phyloP scores from a whole-genome alignment of 2,329 filamentous ascomycete species.

The Fusarium xyrophilum region DNA sequence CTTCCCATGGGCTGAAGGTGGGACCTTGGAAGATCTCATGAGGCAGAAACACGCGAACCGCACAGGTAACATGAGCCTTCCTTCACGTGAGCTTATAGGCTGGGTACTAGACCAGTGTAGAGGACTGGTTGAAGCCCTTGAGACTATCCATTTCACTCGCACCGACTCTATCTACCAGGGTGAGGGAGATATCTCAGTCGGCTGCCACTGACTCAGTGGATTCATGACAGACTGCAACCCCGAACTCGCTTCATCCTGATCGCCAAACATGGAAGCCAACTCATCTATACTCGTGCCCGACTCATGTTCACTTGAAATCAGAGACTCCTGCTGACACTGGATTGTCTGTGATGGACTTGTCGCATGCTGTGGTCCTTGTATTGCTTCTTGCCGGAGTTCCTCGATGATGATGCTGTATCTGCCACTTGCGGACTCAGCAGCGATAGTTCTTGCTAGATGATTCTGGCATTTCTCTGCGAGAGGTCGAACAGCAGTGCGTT shows the following conservation, averaged over 20 bases:
- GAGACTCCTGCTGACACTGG: not conserved
- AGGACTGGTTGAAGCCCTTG: not conserved
- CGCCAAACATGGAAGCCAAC: not conserved
- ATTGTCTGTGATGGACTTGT: not conserved
- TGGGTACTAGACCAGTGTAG: not conserved
- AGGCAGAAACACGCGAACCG: not conserved
- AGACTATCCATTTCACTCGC: not conserved
- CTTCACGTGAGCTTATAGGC: fast-evolving
- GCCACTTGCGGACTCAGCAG: constrained; percentile 7
- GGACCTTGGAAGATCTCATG: not conserved
- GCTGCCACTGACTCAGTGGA: constrained; percentile 13
- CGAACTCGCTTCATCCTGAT: not conserved
- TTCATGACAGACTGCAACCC: constrained; percentile 3
- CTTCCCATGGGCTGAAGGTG: not conserved
- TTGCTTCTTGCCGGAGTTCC: constrained; percentile 7
- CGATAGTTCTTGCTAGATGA: constrained; percentile 13
- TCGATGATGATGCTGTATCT: constrained; percentile 29
- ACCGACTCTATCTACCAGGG: not conserved
- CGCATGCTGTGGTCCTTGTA: constrained; percentile 11
- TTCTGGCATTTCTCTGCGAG: constrained; percentile 34
- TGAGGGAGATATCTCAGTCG: not conserved
- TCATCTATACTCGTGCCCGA: constrained; percentile 11
- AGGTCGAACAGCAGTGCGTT: constrained; percentile 27
- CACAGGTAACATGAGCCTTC: not conserved
- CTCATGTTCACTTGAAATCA: not conserved